A percentile compares a stretch with the other conserved stretches of the same genome.
These are phyloP conservation scores for Ophiocordyceps camponoti-leonardi DNA, from an alignment of 2,329 filamentous ascomycete species.

Conservation along the genomic window DNA sequence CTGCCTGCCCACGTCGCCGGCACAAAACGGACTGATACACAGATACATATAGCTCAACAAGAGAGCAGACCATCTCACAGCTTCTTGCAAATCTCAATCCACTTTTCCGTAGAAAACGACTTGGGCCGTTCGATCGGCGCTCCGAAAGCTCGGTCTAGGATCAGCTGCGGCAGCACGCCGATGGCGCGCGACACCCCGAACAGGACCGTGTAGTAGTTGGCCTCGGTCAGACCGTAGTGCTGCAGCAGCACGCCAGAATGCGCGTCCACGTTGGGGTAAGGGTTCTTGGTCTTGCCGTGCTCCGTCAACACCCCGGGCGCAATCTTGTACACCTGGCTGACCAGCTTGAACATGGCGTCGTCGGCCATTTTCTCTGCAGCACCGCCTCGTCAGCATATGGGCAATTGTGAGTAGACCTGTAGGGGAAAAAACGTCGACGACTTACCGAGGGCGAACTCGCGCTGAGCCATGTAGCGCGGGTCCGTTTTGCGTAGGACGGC, in stretches of 20 bases:
- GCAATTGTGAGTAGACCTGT: too few relatives aligned
- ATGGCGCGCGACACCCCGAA: slow-evolving; percentile 97
- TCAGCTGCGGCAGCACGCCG: slow-evolving; percentile 96
- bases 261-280: slow-evolving; percentile 95
- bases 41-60: background rate
- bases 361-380: slow-evolving; percentile 62
- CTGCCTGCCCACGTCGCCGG: background rate
- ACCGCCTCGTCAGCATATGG: too few relatives aligned
- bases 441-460: slow-evolving; percentile 78
- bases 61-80: slow-evolving; percentile 36
- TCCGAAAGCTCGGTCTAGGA: slow-evolving; percentile 96
- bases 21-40: background rate
- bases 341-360: slow-evolving; percentile 99
- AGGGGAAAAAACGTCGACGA: slow-evolving; percentile 6
- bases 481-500: slow-evolving; percentile 99
- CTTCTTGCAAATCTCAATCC: slow-evolving; percentile 84
- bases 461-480: slow-evolving; percentile 95
- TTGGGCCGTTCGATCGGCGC: slow-evolving; percentile 97
- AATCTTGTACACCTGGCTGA: slow-evolving; percentile 99
- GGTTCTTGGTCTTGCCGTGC: slow-evolving; percentile 99
- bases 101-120: slow-evolving; percentile 95
- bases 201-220: slow-evolving; percentile 99
- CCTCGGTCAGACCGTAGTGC: slow-evolving; percentile 97
- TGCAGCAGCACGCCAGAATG: slow-evolving; percentile 98
- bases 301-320: slow-evolving; percentile 93